Conservation (phyloP, 225 moss, liverwort and hornwort species). For the Lunularia cruciata region DNA sequence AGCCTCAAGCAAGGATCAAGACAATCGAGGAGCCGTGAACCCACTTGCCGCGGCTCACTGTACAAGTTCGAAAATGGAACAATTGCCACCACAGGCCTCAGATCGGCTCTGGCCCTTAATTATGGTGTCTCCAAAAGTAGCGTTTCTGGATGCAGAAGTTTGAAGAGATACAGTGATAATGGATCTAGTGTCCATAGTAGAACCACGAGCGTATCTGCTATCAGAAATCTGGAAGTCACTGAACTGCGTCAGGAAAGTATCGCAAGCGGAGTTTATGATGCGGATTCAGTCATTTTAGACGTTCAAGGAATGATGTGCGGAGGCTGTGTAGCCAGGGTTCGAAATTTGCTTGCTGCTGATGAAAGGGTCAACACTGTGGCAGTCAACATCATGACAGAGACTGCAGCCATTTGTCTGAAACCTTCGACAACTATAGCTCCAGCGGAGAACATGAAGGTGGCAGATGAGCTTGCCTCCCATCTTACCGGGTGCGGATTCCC, state of each 20-base stretch:
- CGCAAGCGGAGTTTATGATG: constrained; percentile 1
- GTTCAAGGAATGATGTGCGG: constrained; percentile 99
- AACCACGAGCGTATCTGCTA: constrained; percentile 5
- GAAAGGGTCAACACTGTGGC: constrained; percentile 70
- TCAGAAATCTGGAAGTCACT: constrained; percentile 20
- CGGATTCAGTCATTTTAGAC: constrained; percentile 62
- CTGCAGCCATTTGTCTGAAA: constrained; percentile 73
- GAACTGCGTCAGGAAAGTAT: constrained; percentile 14
- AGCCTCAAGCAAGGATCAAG: background rate
- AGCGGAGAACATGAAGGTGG: constrained; percentile 32
- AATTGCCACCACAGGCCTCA: background rate
- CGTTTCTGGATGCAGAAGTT: background rate
- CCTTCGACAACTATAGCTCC: background rate
- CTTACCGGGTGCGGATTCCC: constrained; percentile 71
- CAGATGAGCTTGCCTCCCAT: constrained; percentile 60
- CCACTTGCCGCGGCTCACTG: background rate
- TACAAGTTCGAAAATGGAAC: constrained; percentile 5
- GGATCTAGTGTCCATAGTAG: background rate
- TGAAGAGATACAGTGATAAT: background rate
- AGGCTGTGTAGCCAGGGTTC: constrained; percentile 91
- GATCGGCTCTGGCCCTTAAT: background rate
- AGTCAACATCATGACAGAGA: constrained; percentile 92
- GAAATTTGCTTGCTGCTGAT: constrained; percentile 57
- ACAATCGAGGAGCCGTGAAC: background rate
- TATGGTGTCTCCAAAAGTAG: background rate